Percentiles rank a stretch among this genome's conserved stretches.
phyloP scores from a whole-genome alignment of 768 basidiomycete genomes.

The Auricularia sp. region DNA sequence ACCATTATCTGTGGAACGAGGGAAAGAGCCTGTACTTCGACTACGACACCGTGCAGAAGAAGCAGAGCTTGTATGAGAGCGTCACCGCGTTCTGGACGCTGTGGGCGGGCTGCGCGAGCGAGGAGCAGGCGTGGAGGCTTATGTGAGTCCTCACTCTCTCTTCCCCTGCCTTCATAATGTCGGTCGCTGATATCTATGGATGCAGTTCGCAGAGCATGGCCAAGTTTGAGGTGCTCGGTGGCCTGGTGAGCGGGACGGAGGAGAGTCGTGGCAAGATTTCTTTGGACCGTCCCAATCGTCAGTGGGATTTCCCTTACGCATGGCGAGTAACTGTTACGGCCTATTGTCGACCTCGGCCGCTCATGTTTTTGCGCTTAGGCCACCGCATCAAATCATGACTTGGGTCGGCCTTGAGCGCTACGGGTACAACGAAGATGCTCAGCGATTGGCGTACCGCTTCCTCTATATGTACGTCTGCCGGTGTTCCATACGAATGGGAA shows the following conservation, averaged over 20 bases:
- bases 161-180: constrained; percentile 1
- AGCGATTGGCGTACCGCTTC: constrained; percentile 88
- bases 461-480: constrained; percentile 63
- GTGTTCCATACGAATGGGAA: background rate
- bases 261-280: constrained; percentile 94
- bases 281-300: constrained; percentile 90
- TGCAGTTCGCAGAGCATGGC: constrained; percentile 70
- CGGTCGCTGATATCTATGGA: constrained; percentile 3
- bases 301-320: constrained; percentile 93
- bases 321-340: constrained; percentile 20
- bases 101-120: constrained; percentile 96
- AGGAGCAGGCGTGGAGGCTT: constrained; percentile 87
- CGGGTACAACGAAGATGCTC: constrained; percentile 87
- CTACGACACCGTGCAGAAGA: constrained; percentile 85
- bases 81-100: constrained; percentile 95
- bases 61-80: constrained; percentile 90
- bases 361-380: constrained; percentile 34
- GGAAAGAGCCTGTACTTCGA: constrained; percentile 91
- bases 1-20: constrained; percentile 95
- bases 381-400: constrained; percentile 96
- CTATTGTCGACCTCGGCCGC: constrained; percentile 4
- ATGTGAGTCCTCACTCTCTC: constrained; percentile 48
- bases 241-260: constrained; percentile 92
- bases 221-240: constrained; percentile 95
- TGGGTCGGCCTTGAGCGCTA: constrained; percentile 98